These are phyloP conservation scores for Aspergillus niger DNA, from an alignment of 2,329 filamentous ascomycete genomes.

Conservation along the genomic window DNA sequence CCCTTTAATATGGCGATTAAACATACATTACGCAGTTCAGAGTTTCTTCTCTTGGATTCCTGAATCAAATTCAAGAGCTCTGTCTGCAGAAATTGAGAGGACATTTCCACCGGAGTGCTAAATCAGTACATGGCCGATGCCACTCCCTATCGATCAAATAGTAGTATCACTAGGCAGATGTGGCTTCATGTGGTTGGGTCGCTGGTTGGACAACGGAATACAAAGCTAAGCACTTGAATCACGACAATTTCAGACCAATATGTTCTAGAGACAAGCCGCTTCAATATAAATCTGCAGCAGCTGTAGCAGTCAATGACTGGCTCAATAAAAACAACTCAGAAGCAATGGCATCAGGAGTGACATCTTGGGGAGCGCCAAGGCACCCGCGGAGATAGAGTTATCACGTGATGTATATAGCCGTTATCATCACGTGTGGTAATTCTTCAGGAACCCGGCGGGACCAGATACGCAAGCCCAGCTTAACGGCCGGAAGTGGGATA, in stretches of 20 bases:
- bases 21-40: constrained; percentile 73
- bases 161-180: constrained; percentile 17
- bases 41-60: constrained; percentile 93
- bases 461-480: constrained; percentile 3
- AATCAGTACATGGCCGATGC: constrained; percentile 35
- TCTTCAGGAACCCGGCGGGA: constrained; percentile 12
- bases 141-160: constrained; percentile 18
- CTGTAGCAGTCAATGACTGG: constrained; percentile 2
- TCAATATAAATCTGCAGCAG: background rate
- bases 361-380: constrained; percentile 26
- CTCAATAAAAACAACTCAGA: background rate
- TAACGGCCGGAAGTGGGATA: constrained; percentile 11
- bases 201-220: constrained; percentile 2
- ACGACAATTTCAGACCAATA: background rate
- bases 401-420: constrained; percentile 19
- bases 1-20: constrained; percentile 15
- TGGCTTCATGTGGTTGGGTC: constrained; percentile 18
- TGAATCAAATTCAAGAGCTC: constrained; percentile 90
- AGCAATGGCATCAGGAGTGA: constrained; percentile 19
- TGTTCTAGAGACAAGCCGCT: background rate
- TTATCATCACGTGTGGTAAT: constrained; percentile 20
- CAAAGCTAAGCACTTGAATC: background rate
- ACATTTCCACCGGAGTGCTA: constrained; percentile 63
- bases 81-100: constrained; percentile 81
- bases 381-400: constrained; percentile 15